Evolutionary conservation across 768 basidiomycete species (phyloP).

Genomic region (Pulveroboletus sp.): DNA sequence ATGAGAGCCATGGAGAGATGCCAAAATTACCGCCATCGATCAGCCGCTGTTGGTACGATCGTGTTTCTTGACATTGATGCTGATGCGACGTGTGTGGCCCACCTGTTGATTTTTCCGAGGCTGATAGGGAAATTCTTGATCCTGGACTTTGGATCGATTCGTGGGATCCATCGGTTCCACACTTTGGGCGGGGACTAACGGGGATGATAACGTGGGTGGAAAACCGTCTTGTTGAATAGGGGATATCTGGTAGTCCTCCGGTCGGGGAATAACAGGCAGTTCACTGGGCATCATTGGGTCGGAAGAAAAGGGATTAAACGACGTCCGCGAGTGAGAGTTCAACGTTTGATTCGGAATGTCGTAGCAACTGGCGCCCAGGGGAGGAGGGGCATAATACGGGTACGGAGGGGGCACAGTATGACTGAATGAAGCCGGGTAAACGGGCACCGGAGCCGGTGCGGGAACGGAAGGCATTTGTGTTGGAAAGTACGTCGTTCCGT

Average conservation of each 20-base stretch:
- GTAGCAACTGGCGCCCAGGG: slow-evolving; percentile 3
- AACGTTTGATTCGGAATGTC: not conserved
- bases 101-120: slow-evolving; percentile 31
- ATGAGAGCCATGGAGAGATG: not conserved
- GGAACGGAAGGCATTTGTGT: not conserved
- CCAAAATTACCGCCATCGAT: not conserved
- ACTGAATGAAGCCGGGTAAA: slow-evolving; percentile 5
- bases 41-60: slow-evolving; percentile 9
- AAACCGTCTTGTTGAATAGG: not conserved
- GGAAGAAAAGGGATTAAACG: slow-evolving; percentile 23
- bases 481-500: slow-evolving; percentile 31
- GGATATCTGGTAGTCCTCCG: slow-evolving; percentile 4
- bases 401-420: slow-evolving; percentile 3
- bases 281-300: slow-evolving; percentile 9
- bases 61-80: slow-evolving; percentile 34
- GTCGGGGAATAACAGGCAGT: slow-evolving; percentile 11
- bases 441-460: slow-evolving; percentile 2
- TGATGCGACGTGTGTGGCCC: slow-evolving; percentile 41
- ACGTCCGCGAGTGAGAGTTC: not conserved
- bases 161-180: not conserved
- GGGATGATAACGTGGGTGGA: not conserved
- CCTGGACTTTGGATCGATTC: not conserved
- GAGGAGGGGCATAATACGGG: slow-evolving; percentile 11
- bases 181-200: not conserved
- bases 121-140: slow-evolving; percentile 31